Evolutionary conservation across 345 rosid genomes (phyloP), one percentile per base, ranked within the genome.

Genomic region (Arabidopsis suecica): DNA sequence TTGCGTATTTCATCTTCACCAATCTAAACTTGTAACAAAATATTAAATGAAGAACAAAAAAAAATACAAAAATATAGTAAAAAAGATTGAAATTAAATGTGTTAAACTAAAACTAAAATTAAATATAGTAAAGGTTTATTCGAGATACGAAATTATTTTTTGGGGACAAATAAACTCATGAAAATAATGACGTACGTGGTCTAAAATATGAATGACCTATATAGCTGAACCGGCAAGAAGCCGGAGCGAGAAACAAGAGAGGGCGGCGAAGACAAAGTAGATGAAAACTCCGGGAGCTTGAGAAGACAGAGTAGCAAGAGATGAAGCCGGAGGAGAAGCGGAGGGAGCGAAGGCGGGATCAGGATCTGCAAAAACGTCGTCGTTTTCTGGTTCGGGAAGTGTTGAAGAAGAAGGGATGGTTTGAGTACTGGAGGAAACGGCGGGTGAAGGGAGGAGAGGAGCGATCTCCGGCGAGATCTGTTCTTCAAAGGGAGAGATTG

Each of bases 381-480:
- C 88, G 14, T 66, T 77, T 61, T 87, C 84, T 0, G 96, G 88
- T 68, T 87, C 81, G 0, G 94, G 93, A 2, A 91, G 93, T 72
- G 93, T 85, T 12, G 86, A 91, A 63, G 69, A 83, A 57, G 96
- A 85, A 12, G 94, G 94, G 66, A 92, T 87, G 69, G 88, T 90
- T 62, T 93, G 93, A 25, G 87, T 61, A 16, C 37, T 34, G 42
- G 76, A 71, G 73, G 96, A 64, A 5, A 84, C 88, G 7, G 93
- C 86, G 0, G 90, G 89, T 32, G 96, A 87, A 34, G 97, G 97
- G 75, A 87, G 73, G 14, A 92, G 83, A 6, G 94, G 92, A 78
- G 93, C 86, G 32, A 92, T 83, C 42, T 92, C 96, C 6, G 97
- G 97, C 9, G 97, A 83, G 65, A 90, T 60, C 41, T 80, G 87